Evolutionary conservation across 176 grass and related monocot species (phyloP).

Genomic region (Tuctoria greenei): DNA sequence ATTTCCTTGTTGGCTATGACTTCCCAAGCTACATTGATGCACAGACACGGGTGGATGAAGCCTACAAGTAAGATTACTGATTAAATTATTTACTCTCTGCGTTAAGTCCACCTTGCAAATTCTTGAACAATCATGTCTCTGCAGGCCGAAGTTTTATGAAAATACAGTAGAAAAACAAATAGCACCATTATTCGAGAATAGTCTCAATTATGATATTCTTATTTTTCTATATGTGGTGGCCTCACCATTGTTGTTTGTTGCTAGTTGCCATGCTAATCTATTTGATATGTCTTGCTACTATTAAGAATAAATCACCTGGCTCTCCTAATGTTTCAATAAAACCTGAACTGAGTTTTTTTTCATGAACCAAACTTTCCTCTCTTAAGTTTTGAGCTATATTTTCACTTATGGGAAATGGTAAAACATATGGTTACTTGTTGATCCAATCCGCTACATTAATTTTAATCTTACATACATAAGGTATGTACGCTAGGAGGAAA

Average conservation of each 20-base stretch:
- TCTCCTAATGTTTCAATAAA: not conserved
- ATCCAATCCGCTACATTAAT: not conserved
- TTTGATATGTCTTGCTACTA: not conserved
- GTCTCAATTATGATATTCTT: not conserved
- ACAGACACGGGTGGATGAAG: slow-evolving; percentile 73
- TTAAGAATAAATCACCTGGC: not conserved
- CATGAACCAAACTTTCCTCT: not conserved
- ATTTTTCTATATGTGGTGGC: not conserved
- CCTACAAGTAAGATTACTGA: slow-evolving; percentile 84
- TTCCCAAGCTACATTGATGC: slow-evolving; percentile 93
- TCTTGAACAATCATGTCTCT: slow-evolving; percentile 21
- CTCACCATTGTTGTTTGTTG: too few relatives aligned
- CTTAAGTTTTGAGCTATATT: not conserved
- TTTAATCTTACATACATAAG: not conserved
- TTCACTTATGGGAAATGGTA: not conserved
- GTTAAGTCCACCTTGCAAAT: not conserved
- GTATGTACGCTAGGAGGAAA: not conserved
- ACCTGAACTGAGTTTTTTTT: not conserved
- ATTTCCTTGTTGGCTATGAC: slow-evolving; percentile 98
- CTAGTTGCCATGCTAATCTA: slow-evolving; percentile 5
- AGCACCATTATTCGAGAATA: not conserved
- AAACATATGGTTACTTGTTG: not conserved
- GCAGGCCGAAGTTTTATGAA: not conserved
- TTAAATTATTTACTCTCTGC: slow-evolving; percentile 1
- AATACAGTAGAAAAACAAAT: not conserved